These are phyloP conservation scores for Furcasterigmium sp. DNA, from an alignment of 2,329 filamentous ascomycete species.

Conservation along the genomic window DNA sequence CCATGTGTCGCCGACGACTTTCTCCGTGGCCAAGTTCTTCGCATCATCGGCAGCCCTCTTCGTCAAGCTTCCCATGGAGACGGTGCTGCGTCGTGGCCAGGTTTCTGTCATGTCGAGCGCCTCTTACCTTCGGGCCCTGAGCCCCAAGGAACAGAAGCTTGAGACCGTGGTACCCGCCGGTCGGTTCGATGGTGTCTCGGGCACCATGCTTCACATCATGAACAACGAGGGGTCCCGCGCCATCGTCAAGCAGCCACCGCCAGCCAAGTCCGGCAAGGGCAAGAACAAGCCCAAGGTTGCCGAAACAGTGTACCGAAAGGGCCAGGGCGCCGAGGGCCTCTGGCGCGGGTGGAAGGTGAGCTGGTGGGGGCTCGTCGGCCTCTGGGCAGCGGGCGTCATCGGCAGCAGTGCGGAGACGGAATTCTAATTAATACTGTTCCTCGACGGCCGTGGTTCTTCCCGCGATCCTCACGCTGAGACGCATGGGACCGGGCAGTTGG, in stretches of 20 bases:
- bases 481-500: too few relatives aligned
- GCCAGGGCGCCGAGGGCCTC: constrained; percentile 63
- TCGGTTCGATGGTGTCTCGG: constrained; percentile 78
- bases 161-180: constrained; percentile 78
- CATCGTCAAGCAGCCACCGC: constrained; percentile 25
- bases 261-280: constrained; percentile 21
- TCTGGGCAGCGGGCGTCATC: constrained; percentile 65
- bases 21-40: constrained; percentile 77
- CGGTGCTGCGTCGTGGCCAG: constrained; percentile 83
- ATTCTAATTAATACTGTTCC: constrained; percentile 33
- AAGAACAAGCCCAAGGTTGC: constrained; percentile 26
- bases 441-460: too few relatives aligned
- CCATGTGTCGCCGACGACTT: constrained; percentile 72
- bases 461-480: too few relatives aligned
- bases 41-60: constrained; percentile 77
- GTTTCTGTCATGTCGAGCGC: constrained; percentile 62
- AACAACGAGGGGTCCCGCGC: constrained; percentile 71
- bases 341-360: constrained; percentile 74
- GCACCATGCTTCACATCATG: constrained; percentile 84
- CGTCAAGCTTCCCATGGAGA: constrained; percentile 85
- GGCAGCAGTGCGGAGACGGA: constrained; percentile 57
- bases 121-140: constrained; percentile 43
- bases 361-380: constrained; percentile 70
- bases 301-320: constrained; percentile 46
- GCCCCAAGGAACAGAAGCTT: constrained; percentile 35